Evolutionary conservation across 1,284 basidiomycete species (phyloP).

Genomic region (Schizophyllum commune): DNA sequence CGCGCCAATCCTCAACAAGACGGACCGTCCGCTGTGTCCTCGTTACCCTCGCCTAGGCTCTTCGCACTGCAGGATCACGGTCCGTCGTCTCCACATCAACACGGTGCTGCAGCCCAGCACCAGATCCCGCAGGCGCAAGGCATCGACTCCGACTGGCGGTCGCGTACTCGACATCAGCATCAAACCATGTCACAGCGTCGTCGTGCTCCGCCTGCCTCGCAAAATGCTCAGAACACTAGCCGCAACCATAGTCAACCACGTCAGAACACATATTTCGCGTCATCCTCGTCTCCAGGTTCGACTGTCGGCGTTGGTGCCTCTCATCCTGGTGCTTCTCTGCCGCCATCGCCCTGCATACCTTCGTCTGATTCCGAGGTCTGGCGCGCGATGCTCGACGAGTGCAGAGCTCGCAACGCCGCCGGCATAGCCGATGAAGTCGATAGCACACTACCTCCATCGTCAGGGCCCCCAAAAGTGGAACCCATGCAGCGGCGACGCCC

Average conservation of each 20-base stretch:
- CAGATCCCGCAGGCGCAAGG: background rate
- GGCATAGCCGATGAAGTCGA: background rate
- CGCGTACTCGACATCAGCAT: background rate
- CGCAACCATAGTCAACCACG: too few species aligned
- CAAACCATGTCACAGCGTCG: background rate
- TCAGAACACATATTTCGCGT: too few species aligned
- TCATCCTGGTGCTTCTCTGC: background rate
- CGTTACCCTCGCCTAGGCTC: too few species aligned
- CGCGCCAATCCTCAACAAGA: too few species aligned
- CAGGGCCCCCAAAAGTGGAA: too few species aligned
- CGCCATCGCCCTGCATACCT: background rate
- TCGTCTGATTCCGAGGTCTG: background rate
- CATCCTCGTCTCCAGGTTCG: too few species aligned
- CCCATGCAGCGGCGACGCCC: too few species aligned
- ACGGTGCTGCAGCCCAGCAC: background rate
- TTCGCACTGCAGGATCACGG: too few species aligned
- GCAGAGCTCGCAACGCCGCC: background rate
- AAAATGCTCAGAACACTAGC: background rate
- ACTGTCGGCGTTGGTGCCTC: too few species aligned
- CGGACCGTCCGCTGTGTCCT: too few species aligned
- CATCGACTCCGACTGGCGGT: background rate
- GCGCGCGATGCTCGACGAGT: background rate
- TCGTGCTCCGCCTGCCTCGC: background rate
- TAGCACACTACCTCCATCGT: background rate
- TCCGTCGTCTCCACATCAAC: background rate